Evolutionary conservation across 2,329 filamentous ascomycete genomes (phyloP).

Genomic region (Tolypocladium pustulatum): DNA sequence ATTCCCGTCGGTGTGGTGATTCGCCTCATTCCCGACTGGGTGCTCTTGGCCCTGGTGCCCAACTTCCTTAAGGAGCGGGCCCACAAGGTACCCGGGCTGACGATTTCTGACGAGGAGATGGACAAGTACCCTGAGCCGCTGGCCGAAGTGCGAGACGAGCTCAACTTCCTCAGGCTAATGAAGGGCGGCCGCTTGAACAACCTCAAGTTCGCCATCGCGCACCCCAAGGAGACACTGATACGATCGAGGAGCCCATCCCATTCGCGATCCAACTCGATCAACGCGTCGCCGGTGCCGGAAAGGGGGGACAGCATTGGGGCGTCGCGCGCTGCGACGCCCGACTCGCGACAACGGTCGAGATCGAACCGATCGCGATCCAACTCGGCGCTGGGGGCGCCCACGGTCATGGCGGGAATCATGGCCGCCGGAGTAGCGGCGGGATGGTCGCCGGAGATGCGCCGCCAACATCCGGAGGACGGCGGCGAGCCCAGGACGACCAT

Average conservation of each 20-base stretch:
- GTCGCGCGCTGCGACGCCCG: constrained; percentile 41
- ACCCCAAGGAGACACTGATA: constrained; percentile 61
- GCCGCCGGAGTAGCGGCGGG: constrained; percentile 66
- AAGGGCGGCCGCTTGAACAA: constrained; percentile 76
- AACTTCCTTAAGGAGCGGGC: constrained; percentile 39
- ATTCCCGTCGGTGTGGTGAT: constrained; percentile 75
- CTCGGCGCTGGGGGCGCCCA: constrained; percentile 63
- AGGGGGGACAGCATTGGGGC: constrained; percentile 39
- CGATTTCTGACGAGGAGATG: constrained; percentile 58
- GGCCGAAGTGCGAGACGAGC: constrained; percentile 67
- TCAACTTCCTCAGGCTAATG: constrained; percentile 68
- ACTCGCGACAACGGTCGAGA: constrained; percentile 54
- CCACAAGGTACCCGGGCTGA: constrained; percentile 40
- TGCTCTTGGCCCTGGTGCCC: constrained; percentile 43
- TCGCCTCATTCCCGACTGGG: constrained; percentile 69
- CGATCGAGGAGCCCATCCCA: constrained; percentile 53
- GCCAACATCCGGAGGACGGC: constrained; percentile 20
- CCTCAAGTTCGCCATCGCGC: constrained; percentile 66
- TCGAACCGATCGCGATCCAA: constrained; percentile 56
- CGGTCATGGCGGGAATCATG: constrained; percentile 76
- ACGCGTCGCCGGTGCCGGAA: constrained; percentile 51
- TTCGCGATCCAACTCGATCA: constrained; percentile 53
- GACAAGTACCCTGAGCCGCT: constrained; percentile 61
- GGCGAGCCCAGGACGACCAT: constrained; percentile 5
- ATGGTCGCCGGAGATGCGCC: constrained; percentile 58